These are phyloP conservation scores for Trypanosoma theileri DNA, from an alignment of 208 protist genomes.

Conservation along the genomic window DNA sequence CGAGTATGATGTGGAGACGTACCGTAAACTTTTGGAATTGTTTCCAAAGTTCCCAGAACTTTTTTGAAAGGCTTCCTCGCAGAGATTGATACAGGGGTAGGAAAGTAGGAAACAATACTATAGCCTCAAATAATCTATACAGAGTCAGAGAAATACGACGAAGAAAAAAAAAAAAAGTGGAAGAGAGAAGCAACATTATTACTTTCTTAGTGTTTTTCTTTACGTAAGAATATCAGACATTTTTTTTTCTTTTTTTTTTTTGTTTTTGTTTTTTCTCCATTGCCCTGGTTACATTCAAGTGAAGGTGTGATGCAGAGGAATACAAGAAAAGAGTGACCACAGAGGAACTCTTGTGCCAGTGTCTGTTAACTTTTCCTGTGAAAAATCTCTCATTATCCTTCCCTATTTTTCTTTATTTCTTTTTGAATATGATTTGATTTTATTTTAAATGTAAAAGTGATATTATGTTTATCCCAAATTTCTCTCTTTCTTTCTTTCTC, in stretches of 20 bases:
- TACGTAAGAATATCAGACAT: too few relatives aligned
- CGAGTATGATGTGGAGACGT: constrained; percentile 90
- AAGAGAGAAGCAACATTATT: too few relatives aligned
- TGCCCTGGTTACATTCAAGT: too few relatives aligned
- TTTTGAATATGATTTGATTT: too few relatives aligned
- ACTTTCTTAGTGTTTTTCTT: too few relatives aligned
- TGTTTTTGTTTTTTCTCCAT: too few relatives aligned
- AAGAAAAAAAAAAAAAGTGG: not conserved
- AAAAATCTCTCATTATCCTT: too few relatives aligned
- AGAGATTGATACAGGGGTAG: constrained; percentile 1
- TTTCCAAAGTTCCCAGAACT: constrained; percentile 80
- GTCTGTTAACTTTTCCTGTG: too few relatives aligned
- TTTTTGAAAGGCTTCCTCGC: constrained; percentile 40
- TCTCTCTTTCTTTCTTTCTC: not conserved
- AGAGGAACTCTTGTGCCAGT: constrained; percentile 5
- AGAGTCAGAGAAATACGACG: not conserved
- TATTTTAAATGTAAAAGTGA: too few relatives aligned
- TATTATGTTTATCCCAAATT: not conserved
- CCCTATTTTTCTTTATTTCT: too few relatives aligned
- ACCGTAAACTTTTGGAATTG: constrained; percentile 75
- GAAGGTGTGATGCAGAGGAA: not conserved
- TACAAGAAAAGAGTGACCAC: not conserved
- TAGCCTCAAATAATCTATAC: not conserved
- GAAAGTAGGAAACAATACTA: not conserved
- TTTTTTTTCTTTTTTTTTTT: too few relatives aligned